Percentiles rank a stretch among this genome's conserved stretches.
Evolutionary conservation across 306 rosid species (phyloP).

Genomic region (Acacia melanoxylon): DNA sequence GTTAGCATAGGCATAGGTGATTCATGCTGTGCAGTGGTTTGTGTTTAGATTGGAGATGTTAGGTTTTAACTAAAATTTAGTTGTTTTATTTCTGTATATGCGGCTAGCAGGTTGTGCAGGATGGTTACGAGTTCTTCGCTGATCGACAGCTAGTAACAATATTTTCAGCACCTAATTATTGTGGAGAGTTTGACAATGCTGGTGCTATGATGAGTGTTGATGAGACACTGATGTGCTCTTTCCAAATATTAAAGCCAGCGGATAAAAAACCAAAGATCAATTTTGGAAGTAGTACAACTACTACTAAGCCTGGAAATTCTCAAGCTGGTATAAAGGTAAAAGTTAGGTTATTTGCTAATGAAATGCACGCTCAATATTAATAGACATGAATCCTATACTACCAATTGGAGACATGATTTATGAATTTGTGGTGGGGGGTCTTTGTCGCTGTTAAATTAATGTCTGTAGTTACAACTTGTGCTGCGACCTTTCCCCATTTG

Average conservation of each 20-base stretch:
- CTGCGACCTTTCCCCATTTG: background rate
- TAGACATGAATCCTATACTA: conserved; percentile 18
- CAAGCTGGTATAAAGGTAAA: conserved; percentile 60
- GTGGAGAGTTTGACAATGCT: conserved; percentile 95
- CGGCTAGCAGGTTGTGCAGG: conserved; percentile 82
- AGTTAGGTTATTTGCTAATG: conserved; percentile 15
- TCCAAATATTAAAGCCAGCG: conserved; percentile 90
- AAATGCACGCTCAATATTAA: conserved; percentile 7
- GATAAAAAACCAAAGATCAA: conserved; percentile 54
- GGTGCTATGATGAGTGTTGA: conserved; percentile 99
- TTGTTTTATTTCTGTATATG: conserved; percentile 14
- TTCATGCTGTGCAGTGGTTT: background rate
- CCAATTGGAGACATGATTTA: background rate
- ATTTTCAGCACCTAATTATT: conserved; percentile 96
- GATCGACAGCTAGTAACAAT: conserved; percentile 85
- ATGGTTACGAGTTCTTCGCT: conserved; percentile 92
- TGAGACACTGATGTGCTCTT: conserved; percentile 93
- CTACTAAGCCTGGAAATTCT: conserved; percentile 76
- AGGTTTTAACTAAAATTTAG: conserved; percentile 10
- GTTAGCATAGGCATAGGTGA: conserved; percentile 21
- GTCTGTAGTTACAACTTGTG: background rate
- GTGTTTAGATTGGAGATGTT: conserved; percentile 22
- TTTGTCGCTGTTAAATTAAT: background rate
- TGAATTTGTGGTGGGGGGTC: conserved; percentile 1
- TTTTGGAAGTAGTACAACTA: conserved; percentile 70